These are phyloP conservation scores for Phaeodactylum tricornutum DNA, from an alignment of 108 stramenopile genomes.

Conservation along the genomic window DNA sequence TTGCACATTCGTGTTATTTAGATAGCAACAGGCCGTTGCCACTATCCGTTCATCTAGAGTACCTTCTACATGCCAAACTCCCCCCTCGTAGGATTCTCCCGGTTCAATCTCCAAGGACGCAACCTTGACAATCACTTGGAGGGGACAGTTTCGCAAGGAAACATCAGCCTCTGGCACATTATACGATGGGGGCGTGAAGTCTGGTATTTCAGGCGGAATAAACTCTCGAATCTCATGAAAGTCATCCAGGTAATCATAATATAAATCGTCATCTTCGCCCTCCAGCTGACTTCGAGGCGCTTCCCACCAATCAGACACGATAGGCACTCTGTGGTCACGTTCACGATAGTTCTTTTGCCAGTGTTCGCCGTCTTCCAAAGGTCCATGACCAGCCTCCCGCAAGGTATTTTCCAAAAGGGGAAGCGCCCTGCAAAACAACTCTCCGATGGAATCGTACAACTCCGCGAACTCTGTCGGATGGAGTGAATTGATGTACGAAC, in stretches of 20 bases:
- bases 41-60: conserved; percentile 4
- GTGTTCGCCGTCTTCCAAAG: too few species aligned
- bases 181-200: background rate
- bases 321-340: background rate
- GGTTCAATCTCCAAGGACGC: conserved; percentile 5
- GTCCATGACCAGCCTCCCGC: background rate
- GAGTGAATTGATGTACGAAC: background rate
- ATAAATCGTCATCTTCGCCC: background rate
- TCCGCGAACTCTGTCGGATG: conserved; percentile 1
- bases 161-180: background rate
- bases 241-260: background rate
- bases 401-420: conserved; percentile 2
- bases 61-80: conserved; percentile 7
- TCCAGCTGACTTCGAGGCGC: background rate
- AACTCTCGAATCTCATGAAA: background rate
- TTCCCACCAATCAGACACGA: conserved; percentile 1
- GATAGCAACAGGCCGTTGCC: conserved; percentile 6
- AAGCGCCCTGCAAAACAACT: background rate
- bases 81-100: background rate
- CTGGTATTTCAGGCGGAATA: background rate
- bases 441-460: background rate
- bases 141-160: conserved; percentile 2
- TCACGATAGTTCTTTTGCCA: background rate
- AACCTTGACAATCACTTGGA: conserved; percentile 9
- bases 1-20: background rate